Evolutionary conservation across 768 basidiomycete species (phyloP), one percentile per base, ranked within the genome.

Genomic region (Tulasnella sp.): DNA sequence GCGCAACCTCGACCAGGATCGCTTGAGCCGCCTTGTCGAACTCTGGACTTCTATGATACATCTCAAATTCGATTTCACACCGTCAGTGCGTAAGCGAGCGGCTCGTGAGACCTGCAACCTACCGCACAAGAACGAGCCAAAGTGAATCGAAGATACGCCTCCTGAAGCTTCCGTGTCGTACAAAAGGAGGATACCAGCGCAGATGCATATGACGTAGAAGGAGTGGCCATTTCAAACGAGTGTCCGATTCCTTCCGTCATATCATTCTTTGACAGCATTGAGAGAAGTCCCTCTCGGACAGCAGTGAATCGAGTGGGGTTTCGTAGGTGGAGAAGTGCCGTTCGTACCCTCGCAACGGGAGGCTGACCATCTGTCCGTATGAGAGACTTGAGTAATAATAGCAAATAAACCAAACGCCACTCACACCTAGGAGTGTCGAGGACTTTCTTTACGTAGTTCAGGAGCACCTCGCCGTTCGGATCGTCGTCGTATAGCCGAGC

Each of bases 401-500:
- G n/a, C n/a, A 20, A 23, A 16, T 11, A 40, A 23, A 9, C n/a
- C 13, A 46, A n/a, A 3, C 7, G 13, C 23, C 5, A 75, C 46
- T 48, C 26, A 55, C 74, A 39, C 16, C 11, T 35, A 9, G 55
- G 32, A 67, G 10, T 32, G 42, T 69, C 23, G 32, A 84, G 70
- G 9, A 79, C 61, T 26, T 81, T 76, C 44, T 77, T 37, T 18
- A 85, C 32, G 29, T 76, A 78, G 20, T 67, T 48, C 10, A 85
- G 15, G 3, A 83, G 35, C 3, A 48, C 77, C 5, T 82, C 83
- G 80, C 37, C 79, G 79, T 71, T 79, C 81, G 83, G 79, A 16
- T 77, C 55, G 77, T 55, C 77, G 70, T 74, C 77, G 74, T 61
- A 71, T 71, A 79, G 46, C 32, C 9, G 71, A 57, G 26, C 69